These are phyloP conservation scores for Chalaropsis thielavioides DNA, from an alignment of 2,329 filamentous ascomycete species.

Conservation along the genomic window DNA sequence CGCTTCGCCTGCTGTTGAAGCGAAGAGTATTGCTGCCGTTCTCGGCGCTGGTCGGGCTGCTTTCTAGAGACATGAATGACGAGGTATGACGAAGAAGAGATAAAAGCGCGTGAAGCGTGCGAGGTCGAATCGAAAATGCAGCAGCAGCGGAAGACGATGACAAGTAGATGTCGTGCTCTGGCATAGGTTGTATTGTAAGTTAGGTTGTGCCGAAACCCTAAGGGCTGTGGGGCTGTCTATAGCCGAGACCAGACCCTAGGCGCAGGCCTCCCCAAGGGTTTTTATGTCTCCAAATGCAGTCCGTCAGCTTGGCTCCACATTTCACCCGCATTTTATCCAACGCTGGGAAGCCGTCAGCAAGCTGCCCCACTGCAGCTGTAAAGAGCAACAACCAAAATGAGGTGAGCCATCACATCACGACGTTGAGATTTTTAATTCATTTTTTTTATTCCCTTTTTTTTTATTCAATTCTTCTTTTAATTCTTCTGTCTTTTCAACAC, in stretches of 20 bases:
- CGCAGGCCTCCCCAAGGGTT: neutral
- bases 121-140: neutral
- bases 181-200: neutral
- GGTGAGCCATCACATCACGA: neutral
- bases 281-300: neutral
- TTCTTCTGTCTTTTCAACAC: neutral
- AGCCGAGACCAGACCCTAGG: neutral
- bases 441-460: neutral
- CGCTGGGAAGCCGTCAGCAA: neutral
- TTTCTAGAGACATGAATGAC: neutral
- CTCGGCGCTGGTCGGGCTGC: neutral
- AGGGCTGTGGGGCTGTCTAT: neutral
- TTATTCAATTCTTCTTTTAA: neutral
- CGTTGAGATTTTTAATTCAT: neutral
- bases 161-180: neutral
- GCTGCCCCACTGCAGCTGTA: neutral
- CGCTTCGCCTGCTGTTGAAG: constrained; percentile 47
- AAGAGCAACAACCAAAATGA: neutral
- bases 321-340: neutral
- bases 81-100: neutral
- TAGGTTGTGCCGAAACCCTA: neutral
- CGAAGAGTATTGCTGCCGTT: neutral
- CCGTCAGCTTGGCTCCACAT: neutral
- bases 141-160: neutral
- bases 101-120: neutral